These are phyloP conservation scores for Trypanosoma caninum DNA, from an alignment of 208 protist species.

Conservation along the genomic window DNA sequence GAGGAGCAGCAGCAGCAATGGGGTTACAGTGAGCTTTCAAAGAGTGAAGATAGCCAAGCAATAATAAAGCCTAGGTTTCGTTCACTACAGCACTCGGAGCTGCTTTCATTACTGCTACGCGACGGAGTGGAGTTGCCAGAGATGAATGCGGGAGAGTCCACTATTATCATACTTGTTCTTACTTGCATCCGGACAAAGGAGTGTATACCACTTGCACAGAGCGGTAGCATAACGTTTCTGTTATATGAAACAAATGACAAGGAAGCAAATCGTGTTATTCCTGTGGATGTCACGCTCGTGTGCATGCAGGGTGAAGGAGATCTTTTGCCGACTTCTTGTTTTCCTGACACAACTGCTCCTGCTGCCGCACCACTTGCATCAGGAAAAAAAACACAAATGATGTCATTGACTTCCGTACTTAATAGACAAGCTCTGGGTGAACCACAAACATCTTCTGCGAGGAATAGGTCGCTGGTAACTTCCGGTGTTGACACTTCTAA, in stretches of 20 bases:
- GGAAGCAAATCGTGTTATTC: conserved; percentile 76
- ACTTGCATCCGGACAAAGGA: conserved; percentile 43
- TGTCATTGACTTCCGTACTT: too few species aligned
- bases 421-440: too few species aligned
- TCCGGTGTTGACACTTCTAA: too few species aligned
- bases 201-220: conserved; percentile 51
- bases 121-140: conserved; percentile 73
- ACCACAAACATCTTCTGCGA: too few species aligned
- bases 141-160: conserved; percentile 71
- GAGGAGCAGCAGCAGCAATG: conserved; percentile 26
- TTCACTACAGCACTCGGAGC: conserved; percentile 36
- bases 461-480: too few species aligned
- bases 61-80: conserved; percentile 26
- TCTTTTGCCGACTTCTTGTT: too few species aligned
- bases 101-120: conserved; percentile 45
- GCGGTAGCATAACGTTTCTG: conserved; percentile 71
- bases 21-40: conserved; percentile 49
- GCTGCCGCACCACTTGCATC: too few species aligned
- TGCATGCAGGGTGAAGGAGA: conserved; percentile 49
- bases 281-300: conserved; percentile 73
- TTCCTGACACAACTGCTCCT: too few species aligned
- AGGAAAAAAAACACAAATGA: too few species aligned
- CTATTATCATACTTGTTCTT: conserved; percentile 57
- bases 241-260: conserved; percentile 81
- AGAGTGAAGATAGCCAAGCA: conserved; percentile 63